These are phyloP conservation scores for Pseudohalonectria lignicola DNA, from an alignment of 2,329 filamentous ascomycete genomes.

Conservation along the genomic window DNA sequence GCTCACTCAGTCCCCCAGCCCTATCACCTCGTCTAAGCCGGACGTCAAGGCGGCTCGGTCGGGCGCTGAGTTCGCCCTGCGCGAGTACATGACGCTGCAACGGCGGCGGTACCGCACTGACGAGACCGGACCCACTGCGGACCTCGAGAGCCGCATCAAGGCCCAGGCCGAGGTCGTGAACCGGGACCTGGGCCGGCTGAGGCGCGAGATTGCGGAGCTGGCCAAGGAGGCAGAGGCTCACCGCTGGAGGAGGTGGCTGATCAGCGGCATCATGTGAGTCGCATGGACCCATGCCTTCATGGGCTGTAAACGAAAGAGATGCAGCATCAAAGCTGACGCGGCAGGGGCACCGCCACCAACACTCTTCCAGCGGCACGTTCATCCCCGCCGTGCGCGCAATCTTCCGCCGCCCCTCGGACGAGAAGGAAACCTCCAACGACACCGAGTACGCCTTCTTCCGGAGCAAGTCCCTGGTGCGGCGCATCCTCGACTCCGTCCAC, in stretches of 20 bases:
- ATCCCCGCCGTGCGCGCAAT: conserved; percentile 40
- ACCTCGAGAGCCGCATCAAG: conserved; percentile 30
- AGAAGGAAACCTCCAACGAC: conserved; percentile 31
- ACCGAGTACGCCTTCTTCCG: conserved; percentile 47
- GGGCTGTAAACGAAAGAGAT: too few species aligned
- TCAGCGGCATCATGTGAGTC: conserved; percentile 41
- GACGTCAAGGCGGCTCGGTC: conserved; percentile 11
- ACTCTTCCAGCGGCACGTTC: conserved; percentile 40
- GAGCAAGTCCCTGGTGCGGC: conserved; percentile 36
- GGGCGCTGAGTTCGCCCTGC: conserved; percentile 18
- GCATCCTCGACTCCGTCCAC: conserved; percentile 33
- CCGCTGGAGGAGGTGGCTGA: conserved; percentile 40
- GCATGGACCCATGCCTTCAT: too few species aligned
- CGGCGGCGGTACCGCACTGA: conserved; percentile 12
- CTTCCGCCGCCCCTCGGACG: conserved; percentile 33
- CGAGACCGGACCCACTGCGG: conserved; percentile 8
- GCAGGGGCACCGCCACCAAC: too few species aligned
- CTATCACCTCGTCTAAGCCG: conserved; percentile 6
- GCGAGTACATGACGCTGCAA: conserved; percentile 22
- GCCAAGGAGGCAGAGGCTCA: conserved; percentile 32
- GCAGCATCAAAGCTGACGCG: too few species aligned
- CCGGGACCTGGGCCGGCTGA: conserved; percentile 30
- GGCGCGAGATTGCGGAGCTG: conserved; percentile 30
- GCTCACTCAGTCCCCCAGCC: conserved; percentile 9
- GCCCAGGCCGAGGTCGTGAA: conserved; percentile 29